phyloP scores from a whole-genome alignment of 2,329 filamentous ascomycete genomes.

The Trichophaea hybrida region DNA sequence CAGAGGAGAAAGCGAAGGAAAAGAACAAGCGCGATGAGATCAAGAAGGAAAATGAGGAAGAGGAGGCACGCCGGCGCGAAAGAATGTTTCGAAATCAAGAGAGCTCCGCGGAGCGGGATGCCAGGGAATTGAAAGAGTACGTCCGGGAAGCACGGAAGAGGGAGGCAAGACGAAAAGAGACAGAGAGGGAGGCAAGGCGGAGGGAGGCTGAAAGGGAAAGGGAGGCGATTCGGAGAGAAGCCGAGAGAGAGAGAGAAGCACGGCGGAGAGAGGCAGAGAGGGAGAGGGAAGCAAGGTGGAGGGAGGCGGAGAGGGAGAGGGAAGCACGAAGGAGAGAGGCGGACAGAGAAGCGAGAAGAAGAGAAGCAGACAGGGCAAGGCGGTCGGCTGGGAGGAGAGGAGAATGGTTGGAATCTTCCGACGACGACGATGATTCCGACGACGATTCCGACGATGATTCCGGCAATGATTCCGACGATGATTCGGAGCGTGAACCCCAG shows the following conservation, averaged over 20 bases:
- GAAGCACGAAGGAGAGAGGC: not conserved
- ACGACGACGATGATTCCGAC: not conserved
- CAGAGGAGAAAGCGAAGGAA: not conserved
- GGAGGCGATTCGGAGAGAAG: not conserved
- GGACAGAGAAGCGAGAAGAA: not conserved
- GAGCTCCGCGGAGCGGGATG: not conserved
- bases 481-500: too few species aligned
- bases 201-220: not conserved
- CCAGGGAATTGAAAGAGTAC: not conserved
- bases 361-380: not conserved
- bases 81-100: too few species aligned
- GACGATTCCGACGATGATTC: not conserved
- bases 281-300: not conserved
- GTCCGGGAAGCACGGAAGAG: not conserved
- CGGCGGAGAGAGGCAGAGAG: not conserved
- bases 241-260: not conserved
- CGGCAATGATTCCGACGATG: too few species aligned
- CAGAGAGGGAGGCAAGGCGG: not conserved
- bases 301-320: not conserved
- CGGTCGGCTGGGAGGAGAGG: not conserved
- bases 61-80: not conserved
- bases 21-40: not conserved
- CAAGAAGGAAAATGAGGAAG: not conserved
- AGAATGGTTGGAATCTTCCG: not conserved
- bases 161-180: not conserved